Percentiles rank a stretch among this genome's conserved stretches.
phyloP scores from a whole-genome alignment of 2,329 filamentous ascomycete genomes.

The Venturia oleaginea region DNA sequence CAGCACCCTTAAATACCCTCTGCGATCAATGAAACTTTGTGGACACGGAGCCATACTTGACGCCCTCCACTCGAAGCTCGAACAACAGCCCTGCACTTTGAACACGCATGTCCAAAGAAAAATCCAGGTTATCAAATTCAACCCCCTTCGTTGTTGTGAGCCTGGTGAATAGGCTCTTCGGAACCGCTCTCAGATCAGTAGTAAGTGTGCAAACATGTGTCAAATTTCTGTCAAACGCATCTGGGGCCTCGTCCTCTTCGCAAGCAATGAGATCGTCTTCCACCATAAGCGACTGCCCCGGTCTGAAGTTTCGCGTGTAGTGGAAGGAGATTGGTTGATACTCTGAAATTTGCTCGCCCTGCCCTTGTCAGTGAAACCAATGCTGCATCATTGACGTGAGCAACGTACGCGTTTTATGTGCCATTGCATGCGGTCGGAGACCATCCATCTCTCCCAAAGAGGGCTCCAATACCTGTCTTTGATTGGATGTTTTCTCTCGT shows the following conservation, averaged over 20 bases:
- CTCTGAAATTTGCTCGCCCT: conserved; percentile 70
- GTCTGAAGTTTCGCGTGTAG: conserved; percentile 77
- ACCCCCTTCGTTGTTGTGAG: conserved; percentile 70
- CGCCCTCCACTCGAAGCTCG: conserved; percentile 69
- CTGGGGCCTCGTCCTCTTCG: conserved; percentile 57
- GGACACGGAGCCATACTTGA: conserved; percentile 66
- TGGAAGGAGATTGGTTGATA: conserved; percentile 68
- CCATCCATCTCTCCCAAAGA: conserved; percentile 76
- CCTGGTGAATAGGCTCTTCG: conserved; percentile 62
- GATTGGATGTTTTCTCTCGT: conserved; percentile 63
- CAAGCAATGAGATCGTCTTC: conserved; percentile 74
- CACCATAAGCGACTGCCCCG: conserved; percentile 66
- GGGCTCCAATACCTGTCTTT: conserved; percentile 71
- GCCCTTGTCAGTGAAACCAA: conserved; percentile 14
- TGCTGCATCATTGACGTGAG: background rate
- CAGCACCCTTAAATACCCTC: background rate
- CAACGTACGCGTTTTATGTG: conserved; percentile 62
- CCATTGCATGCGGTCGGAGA: conserved; percentile 77
- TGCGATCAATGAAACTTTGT: conserved; percentile 60
- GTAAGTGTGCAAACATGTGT: conserved; percentile 70
- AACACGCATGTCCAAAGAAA: conserved; percentile 75
- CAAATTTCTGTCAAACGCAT: conserved; percentile 40
- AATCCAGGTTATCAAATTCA: conserved; percentile 75
- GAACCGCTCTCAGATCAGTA: conserved; percentile 70
- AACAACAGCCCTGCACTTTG: conserved; percentile 69